These are phyloP conservation scores for Neurospora discreta DNA, from an alignment of 495 filamentous ascomycete species.

Conservation along the genomic window DNA sequence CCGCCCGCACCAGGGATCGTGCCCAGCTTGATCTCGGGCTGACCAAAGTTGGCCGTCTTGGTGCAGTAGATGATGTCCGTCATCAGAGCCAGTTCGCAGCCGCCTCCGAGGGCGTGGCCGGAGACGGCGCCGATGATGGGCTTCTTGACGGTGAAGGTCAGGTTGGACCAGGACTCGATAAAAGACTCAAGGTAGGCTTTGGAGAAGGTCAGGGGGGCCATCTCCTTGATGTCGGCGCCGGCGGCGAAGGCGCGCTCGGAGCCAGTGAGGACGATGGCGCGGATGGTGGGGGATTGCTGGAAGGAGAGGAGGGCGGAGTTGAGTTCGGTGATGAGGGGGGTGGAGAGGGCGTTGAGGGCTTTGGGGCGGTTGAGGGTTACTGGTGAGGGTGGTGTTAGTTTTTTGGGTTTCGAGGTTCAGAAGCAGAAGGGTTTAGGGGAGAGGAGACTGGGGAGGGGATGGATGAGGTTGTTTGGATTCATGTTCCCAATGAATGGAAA, in stretches of 20 bases:
- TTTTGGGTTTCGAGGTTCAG: too few species aligned
- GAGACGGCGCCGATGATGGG: conserved; percentile 90
- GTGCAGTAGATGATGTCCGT: conserved; percentile 90
- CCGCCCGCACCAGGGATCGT: conserved; percentile 89
- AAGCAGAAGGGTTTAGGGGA: too few species aligned
- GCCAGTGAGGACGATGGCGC: conserved; percentile 78
- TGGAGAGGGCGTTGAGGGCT: conserved; percentile 84
- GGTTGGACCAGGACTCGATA: conserved; percentile 83
- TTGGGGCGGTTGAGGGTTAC: conserved; percentile 95
- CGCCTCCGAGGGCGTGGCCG: conserved; percentile 86
- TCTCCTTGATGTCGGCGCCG: conserved; percentile 98
- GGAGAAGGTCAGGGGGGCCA: conserved; percentile 81
- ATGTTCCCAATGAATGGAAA: neutral
- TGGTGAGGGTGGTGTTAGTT: conserved; percentile 17
- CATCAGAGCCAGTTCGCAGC: conserved; percentile 98
- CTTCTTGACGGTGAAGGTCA: conserved; percentile 72
- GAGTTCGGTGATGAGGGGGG: conserved; percentile 78
- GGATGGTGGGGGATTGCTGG: conserved; percentile 56
- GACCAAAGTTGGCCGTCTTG: conserved; percentile 71
- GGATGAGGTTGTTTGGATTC: neutral
- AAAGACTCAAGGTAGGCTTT: conserved; percentile 77
- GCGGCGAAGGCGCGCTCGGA: conserved; percentile 84
- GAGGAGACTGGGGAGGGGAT: too few species aligned
- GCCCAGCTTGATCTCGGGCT: conserved; percentile 93
- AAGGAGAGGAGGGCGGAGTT: conserved; percentile 68